Evolutionary conservation across 2,329 filamentous ascomycete genomes (phyloP).

Genomic region (Coleophoma cylindrospora): DNA sequence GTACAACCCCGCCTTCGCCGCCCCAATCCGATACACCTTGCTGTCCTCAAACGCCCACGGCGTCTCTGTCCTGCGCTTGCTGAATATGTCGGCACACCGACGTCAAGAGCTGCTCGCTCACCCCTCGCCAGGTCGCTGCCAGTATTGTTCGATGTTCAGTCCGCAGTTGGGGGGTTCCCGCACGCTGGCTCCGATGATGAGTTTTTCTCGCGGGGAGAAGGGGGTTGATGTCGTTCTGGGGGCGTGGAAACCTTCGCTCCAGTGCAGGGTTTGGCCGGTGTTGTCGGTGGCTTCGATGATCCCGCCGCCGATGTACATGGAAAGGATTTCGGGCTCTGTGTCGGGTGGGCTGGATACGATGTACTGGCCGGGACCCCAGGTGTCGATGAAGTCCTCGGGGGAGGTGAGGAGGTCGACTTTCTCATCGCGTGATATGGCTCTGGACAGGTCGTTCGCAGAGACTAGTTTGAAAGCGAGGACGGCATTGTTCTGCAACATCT

Average conservation of each 20-base stretch:
- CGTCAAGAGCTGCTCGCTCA: background rate
- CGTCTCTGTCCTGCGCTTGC: too few relatives aligned
- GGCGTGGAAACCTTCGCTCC: slow-evolving; percentile 5
- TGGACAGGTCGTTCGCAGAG: background rate
- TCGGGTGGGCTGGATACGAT: background rate
- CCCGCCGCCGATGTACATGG: background rate
- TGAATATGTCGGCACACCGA: background rate
- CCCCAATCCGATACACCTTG: too few relatives aligned
- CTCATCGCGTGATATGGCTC: background rate
- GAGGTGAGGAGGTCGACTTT: slow-evolving; percentile 7
- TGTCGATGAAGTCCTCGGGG: slow-evolving; percentile 12
- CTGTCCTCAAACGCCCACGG: too few relatives aligned
- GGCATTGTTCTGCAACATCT: slow-evolving; percentile 5
- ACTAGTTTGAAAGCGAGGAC: slow-evolving; percentile 6
- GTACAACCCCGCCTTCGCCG: too few relatives aligned
- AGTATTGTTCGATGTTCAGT: background rate
- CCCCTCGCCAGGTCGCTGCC: background rate
- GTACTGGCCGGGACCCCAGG: slow-evolving; percentile 14
- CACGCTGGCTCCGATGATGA: slow-evolving; percentile 1
- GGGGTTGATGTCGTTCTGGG: background rate
- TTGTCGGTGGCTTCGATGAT: background rate
- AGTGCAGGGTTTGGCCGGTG: background rate
- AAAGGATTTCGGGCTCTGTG: background rate
- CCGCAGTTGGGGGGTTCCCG: background rate
- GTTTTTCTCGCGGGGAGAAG: background rate